phyloP scores from a whole-genome alignment of 345 rosid species.

The Eucalyptus cloeziana region DNA sequence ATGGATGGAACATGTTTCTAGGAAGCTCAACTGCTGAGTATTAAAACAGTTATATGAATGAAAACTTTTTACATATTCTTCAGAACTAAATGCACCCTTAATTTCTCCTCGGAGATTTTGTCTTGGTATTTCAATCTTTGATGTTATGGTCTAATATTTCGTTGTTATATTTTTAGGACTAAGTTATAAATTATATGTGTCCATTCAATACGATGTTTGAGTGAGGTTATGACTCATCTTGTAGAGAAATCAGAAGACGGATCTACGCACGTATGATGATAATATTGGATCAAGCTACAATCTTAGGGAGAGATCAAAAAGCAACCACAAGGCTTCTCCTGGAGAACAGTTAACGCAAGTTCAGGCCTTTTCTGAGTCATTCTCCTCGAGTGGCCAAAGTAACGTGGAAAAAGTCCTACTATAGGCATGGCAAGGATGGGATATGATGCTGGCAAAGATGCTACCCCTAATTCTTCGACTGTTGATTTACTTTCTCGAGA shows the following conservation, averaged over 20 bases:
- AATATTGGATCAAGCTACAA: constrained; percentile 50
- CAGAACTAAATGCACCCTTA: not conserved
- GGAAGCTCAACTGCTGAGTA: not conserved
- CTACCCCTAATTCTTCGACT: constrained; percentile 6
- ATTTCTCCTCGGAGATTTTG: not conserved
- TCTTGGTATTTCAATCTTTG: not conserved
- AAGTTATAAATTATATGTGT: not conserved
- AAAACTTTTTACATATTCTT: not conserved
- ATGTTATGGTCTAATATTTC: not conserved
- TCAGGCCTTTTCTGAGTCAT: constrained; percentile 6
- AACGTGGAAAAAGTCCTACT: constrained; percentile 1
- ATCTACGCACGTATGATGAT: constrained; percentile 70
- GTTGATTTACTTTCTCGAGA: constrained; percentile 17
- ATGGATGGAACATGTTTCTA: not conserved
- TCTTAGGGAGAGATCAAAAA: constrained; percentile 50
- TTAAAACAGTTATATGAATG: not conserved
- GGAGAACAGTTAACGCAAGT: constrained; percentile 4
- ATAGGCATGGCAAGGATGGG: not conserved
- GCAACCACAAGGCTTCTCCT: constrained; percentile 3
- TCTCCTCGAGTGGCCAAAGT: constrained; percentile 7
- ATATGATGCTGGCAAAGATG: not conserved
- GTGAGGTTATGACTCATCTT: not conserved
- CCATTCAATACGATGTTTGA: not conserved
- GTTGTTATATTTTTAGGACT: not conserved
- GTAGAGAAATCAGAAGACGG: constrained; percentile 71